These are phyloP conservation scores for Eleusine coracana DNA, from an alignment of 176 grass and related monocot genomes.

Conservation along the genomic window DNA sequence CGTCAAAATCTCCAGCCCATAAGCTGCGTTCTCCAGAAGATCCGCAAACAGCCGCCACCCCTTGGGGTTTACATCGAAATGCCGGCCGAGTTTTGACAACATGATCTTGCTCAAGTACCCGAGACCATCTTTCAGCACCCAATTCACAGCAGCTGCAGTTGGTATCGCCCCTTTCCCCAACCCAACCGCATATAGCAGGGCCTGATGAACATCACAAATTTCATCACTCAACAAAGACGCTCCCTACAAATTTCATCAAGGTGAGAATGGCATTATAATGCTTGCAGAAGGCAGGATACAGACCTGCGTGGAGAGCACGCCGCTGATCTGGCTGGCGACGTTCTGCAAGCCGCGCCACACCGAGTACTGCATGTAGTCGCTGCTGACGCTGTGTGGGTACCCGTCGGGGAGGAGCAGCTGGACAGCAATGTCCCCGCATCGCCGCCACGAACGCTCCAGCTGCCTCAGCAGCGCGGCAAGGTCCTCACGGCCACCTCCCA, in stretches of 20 bases:
- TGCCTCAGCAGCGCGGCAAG: background rate
- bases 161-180: constrained; percentile 90
- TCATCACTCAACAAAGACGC: background rate
- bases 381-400: constrained; percentile 83
- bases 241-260: background rate
- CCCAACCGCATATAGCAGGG: constrained; percentile 85
- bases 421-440: constrained; percentile 23
- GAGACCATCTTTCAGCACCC: constrained; percentile 90
- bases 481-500: background rate
- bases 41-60: constrained; percentile 87
- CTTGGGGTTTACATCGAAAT: constrained; percentile 97
- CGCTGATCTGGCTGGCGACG: constrained; percentile 84
- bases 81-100: constrained; percentile 80
- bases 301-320: constrained; percentile 87
- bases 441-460: constrained; percentile 50
- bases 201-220: constrained; percentile 36
- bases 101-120: constrained; percentile 95
- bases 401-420: constrained; percentile 71
- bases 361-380: constrained; percentile 86
- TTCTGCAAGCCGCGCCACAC: constrained; percentile 85
- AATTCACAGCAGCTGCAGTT: constrained; percentile 83
- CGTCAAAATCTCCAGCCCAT: constrained; percentile 91
- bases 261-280: background rate
- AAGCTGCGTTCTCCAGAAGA: constrained; percentile 83
- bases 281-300: background rate